Conservation (phyloP, 805 yeast genomes). For the Candida succiphila region DNA sequence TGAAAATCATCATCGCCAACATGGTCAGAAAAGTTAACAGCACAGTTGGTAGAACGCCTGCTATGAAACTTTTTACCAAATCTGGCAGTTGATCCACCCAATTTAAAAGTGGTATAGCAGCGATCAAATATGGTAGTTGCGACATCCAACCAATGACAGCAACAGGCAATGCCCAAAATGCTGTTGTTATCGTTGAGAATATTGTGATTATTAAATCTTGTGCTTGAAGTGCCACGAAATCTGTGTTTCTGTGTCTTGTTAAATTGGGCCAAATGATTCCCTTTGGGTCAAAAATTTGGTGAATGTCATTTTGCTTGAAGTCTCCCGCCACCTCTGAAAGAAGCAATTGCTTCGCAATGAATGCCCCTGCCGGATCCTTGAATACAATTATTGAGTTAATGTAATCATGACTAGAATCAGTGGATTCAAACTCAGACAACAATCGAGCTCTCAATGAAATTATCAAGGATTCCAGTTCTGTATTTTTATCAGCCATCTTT, state of each 20-base stretch:
- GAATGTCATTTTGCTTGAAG: conserved; percentile 14
- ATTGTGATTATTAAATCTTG: too few relatives aligned
- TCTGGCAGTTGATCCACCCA: conserved; percentile 50
- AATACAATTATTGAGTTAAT: too few relatives aligned
- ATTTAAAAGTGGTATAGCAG: conserved; percentile 47
- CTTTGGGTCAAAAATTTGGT: conserved; percentile 45
- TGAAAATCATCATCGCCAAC: conserved; percentile 47
- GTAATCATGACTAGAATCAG: too few relatives aligned
- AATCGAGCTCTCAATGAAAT: too few relatives aligned
- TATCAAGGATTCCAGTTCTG: too few relatives aligned
- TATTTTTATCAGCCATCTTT: too few relatives aligned
- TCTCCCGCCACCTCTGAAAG: conserved; percentile 32
- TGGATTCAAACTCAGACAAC: too few relatives aligned
- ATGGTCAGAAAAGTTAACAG: conserved; percentile 56
- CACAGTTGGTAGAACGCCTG: conserved; percentile 60
- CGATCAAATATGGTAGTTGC: conserved; percentile 57
- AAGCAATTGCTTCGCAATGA: conserved; percentile 52
- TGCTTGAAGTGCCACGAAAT: conserved; percentile 22
- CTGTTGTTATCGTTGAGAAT: too few relatives aligned
- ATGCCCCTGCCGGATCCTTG: conserved; percentile 47
- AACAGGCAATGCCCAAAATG: conserved; percentile 72
- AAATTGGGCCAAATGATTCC: conserved; percentile 66
- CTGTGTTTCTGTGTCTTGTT: conserved; percentile 25
- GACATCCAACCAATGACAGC: conserved; percentile 70
- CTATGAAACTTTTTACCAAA: conserved; percentile 38